phyloP scores from a whole-genome alignment of 192 early-diverging fungal genomes.

The Coemansia sp. region DNA sequence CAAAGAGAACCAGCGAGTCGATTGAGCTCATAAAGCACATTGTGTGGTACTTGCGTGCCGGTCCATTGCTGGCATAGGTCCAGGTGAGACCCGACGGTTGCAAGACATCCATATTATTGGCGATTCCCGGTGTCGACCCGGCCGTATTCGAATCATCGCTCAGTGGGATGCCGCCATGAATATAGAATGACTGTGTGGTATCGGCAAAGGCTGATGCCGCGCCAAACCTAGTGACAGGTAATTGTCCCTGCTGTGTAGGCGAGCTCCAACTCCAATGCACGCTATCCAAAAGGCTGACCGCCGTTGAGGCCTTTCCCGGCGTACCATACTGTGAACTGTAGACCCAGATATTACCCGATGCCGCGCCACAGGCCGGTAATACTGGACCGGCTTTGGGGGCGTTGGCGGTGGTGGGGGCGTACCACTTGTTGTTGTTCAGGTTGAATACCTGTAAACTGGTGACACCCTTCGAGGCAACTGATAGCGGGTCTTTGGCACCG shows the following conservation, averaged over 20 bases:
- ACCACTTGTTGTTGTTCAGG: slow-evolving; percentile 42
- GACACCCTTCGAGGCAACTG: slow-evolving; percentile 21
- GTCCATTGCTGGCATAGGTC: slow-evolving; percentile 61
- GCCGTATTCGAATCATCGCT: slow-evolving; percentile 25
- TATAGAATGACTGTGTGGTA: slow-evolving; percentile 32
- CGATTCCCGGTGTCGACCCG: slow-evolving; percentile 20
- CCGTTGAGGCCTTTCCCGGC: slow-evolving; percentile 15
- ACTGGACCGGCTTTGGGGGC: slow-evolving; percentile 35
- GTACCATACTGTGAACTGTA: slow-evolving; percentile 38
- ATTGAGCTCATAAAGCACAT: slow-evolving; percentile 58
- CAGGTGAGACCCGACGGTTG: slow-evolving; percentile 57
- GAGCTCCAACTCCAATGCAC: slow-evolving; percentile 55
- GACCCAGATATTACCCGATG: slow-evolving; percentile 36
- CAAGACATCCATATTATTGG: slow-evolving; percentile 51
- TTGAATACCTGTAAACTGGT: slow-evolving; percentile 43
- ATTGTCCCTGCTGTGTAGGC: slow-evolving; percentile 38
- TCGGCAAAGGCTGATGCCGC: slow-evolving; percentile 40
- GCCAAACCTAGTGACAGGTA: slow-evolving; percentile 41
- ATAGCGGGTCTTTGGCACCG: slow-evolving; percentile 27
- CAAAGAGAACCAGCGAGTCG: slow-evolving; percentile 62
- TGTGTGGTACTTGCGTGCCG: slow-evolving; percentile 54
- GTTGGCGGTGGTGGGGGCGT: slow-evolving; percentile 42
- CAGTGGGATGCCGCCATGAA: slow-evolving; percentile 52
- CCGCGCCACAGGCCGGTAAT: slow-evolving; percentile 45
- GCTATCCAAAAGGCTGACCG: slow-evolving; percentile 44